Conservation (phyloP, 345 rosid species). For the Combretum micranthum region DNA sequence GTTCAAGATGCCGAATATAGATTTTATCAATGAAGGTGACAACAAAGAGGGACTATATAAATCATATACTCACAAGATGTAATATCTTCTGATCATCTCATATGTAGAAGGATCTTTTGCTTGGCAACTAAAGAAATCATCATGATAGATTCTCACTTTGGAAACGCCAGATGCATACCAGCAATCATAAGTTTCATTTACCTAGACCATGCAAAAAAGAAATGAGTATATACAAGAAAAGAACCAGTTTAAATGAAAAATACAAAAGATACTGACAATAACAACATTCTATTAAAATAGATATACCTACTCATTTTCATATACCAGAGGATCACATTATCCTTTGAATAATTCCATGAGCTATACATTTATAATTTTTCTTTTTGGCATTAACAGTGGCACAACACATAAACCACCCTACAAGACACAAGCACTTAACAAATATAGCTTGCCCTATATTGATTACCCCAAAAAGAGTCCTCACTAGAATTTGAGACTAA, state of each 20-base stretch:
- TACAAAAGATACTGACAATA: not conserved
- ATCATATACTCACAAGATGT: constrained; percentile 49
- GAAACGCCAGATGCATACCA: constrained; percentile 67
- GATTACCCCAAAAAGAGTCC: too few species aligned
- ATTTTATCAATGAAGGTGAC: not conserved
- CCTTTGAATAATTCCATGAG: too few species aligned
- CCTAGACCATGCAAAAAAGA: constrained; percentile 29
- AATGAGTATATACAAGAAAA: not conserved
- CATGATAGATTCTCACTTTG: constrained; percentile 60
- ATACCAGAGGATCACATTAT: too few species aligned
- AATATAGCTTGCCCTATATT: too few species aligned
- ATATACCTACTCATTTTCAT: too few species aligned
- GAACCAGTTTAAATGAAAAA: not conserved
- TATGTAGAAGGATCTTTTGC: constrained; percentile 47
- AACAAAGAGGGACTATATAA: not conserved
- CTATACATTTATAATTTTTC: too few species aligned
- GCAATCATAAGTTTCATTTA: constrained; percentile 85
- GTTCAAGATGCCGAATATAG: too few species aligned
- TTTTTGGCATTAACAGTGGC: too few species aligned
- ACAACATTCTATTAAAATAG: not conserved
- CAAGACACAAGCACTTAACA: too few species aligned
- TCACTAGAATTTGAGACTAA: too few species aligned
- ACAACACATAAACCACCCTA: too few species aligned
- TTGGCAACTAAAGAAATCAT: constrained; percentile 66
- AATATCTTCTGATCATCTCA: constrained; percentile 49